Evolutionary conservation across 331 rosid genomes (phyloP).

Genomic region (Spiraea crenata): DNA sequence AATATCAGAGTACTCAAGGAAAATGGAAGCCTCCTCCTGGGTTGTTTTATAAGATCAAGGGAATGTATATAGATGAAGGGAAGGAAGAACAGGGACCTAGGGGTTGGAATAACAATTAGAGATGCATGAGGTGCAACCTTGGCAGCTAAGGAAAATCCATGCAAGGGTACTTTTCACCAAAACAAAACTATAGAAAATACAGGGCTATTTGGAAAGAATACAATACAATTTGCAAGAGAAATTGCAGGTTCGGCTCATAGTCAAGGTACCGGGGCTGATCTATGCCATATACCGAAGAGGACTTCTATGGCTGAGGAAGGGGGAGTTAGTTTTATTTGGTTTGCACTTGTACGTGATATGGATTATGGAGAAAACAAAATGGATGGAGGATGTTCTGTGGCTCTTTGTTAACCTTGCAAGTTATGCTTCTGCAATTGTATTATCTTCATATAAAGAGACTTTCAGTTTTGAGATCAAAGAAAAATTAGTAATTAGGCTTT

Average conservation of each 20-base stretch:
- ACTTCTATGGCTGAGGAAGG: neutral
- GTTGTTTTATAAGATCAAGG: neutral
- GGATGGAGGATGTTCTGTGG: conserved; percentile 2
- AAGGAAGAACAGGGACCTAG: neutral
- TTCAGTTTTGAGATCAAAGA: conserved; percentile 5
- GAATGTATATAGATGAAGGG: conserved; percentile 3
- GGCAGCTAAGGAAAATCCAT: neutral
- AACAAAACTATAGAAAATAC: neutral
- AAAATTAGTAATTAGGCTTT: conserved; percentile 4
- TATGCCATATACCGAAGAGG: neutral
- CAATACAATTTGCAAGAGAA: neutral
- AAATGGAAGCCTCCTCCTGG: conserved; percentile 15
- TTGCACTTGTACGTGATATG: conserved; percentile 16
- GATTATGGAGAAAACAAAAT: neutral
- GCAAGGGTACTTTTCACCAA: neutral
- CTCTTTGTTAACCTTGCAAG: conserved; percentile 1
- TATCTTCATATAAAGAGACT: neutral
- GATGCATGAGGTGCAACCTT: neutral
- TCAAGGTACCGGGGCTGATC: too few species aligned
- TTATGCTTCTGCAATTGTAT: conserved; percentile 16
- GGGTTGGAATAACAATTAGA: conserved; percentile 6
- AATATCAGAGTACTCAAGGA: conserved; percentile 7
- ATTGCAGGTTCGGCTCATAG: neutral
- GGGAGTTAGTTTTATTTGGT: conserved; percentile 19
- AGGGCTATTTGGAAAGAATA: neutral